A percentile compares a stretch with the other conserved stretches of the same genome.
Conservation (phyloP, 345 rosid species). For the Diplotaxis tenuifolia region DNA sequence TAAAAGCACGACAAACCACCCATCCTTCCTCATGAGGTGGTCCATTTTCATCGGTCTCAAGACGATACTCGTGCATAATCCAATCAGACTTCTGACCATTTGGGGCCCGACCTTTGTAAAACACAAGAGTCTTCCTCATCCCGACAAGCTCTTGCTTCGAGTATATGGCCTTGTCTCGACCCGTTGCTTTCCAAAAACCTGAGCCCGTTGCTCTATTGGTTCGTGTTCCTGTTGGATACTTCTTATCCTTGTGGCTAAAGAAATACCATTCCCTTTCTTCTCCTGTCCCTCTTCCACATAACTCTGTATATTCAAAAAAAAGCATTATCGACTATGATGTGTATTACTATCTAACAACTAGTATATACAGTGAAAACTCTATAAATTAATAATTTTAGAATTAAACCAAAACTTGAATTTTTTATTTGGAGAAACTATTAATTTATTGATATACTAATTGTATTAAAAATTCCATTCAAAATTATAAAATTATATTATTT, state of each 20-base stretch:
- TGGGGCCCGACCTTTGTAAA: constrained; percentile 92
- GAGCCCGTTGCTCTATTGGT: constrained; percentile 94
- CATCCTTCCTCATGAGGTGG: constrained; percentile 97
- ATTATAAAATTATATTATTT: too few relatives aligned
- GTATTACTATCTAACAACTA: not conserved
- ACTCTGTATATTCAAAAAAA: constrained; percentile 40
- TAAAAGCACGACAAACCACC: constrained; percentile 96
- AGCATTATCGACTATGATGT: not conserved
- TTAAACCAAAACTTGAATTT: too few relatives aligned
- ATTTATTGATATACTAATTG: too few relatives aligned
- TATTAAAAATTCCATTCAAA: too few relatives aligned
- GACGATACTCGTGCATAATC: constrained; percentile 98
- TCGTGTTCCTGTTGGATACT: constrained; percentile 95
- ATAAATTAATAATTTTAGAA: too few relatives aligned
- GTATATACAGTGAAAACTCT: too few relatives aligned
- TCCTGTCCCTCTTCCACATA: constrained; percentile 76
- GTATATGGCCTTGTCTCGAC: constrained; percentile 93
- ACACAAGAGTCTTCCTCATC: constrained; percentile 94
- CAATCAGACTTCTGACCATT: constrained; percentile 93
- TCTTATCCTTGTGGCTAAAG: constrained; percentile 95
- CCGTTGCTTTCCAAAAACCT: constrained; percentile 99
- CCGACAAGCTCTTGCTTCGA: constrained; percentile 78
- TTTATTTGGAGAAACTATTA: too few relatives aligned
- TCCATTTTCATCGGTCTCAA: constrained; percentile 89
- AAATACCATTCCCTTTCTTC: constrained; percentile 96